A percentile compares a stretch with the other conserved stretches of the same genome.
phyloP scores from a whole-genome alignment of 345 rosid species.

The Hypericum perforatum region DNA sequence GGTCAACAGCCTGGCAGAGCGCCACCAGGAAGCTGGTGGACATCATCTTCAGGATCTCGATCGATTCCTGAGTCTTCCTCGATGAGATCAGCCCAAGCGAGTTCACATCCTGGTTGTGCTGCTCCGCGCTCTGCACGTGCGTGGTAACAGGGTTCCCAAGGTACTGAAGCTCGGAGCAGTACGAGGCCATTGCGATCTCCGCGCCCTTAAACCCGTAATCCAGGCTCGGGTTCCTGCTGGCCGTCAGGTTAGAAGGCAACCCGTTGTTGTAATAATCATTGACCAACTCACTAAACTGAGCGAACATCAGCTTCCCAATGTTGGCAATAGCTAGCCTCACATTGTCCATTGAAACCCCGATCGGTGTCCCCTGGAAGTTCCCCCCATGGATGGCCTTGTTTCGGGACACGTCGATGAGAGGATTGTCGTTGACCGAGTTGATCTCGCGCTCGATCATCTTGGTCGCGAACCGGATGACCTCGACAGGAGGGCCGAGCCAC shows the following conservation, averaged over 20 bases:
- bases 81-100: conserved; percentile 24
- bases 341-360: conserved; percentile 30
- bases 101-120: conserved; percentile 30
- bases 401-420: conserved; percentile 24
- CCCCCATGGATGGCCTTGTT: conserved; percentile 22
- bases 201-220: conserved; percentile 30
- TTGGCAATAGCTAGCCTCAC: conserved; percentile 23
- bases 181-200: conserved; percentile 32
- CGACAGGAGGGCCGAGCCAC: conserved; percentile 26
- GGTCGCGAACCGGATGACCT: conserved; percentile 22
- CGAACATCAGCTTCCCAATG: conserved; percentile 25
- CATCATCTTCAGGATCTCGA: conserved; percentile 28
- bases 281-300: conserved; percentile 26
- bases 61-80: conserved; percentile 23
- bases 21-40: conserved; percentile 21
- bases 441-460: conserved; percentile 27
- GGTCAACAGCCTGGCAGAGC: conserved; percentile 23
- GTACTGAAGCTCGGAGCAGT: conserved; percentile 27
- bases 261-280: conserved; percentile 27
- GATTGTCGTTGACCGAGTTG: conserved; percentile 29
- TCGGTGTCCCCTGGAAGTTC: conserved; percentile 28
- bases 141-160: conserved; percentile 27
- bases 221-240: conserved; percentile 26
- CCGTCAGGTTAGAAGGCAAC: conserved; percentile 26
- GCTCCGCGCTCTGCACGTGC: conserved; percentile 30